Conservation (phyloP, 371 early-diverging fungal genomes). For the Syncephalis fuscata region DNA sequence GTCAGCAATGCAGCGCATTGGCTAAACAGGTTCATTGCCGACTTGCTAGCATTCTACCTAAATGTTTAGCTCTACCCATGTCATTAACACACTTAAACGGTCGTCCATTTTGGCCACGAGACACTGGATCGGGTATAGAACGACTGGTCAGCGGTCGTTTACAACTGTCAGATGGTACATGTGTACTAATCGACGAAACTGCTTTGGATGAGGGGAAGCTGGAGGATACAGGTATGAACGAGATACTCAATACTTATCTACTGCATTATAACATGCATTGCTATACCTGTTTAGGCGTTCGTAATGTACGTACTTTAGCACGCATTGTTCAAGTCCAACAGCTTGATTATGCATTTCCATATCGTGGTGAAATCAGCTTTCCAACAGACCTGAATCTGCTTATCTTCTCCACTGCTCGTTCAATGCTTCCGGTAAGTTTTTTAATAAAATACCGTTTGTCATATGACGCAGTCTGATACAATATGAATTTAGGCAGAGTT, state of each 20-base stretch:
- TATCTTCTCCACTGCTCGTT: constrained; percentile 29
- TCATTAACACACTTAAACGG: constrained; percentile 27
- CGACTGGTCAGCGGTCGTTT: constrained; percentile 31
- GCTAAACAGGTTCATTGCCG: too few species aligned
- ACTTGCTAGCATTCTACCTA: constrained; percentile 16
- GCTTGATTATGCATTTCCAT: constrained; percentile 37
- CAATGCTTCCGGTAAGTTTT: constrained; percentile 33
- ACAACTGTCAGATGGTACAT: constrained; percentile 33
- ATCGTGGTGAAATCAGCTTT: constrained; percentile 29
- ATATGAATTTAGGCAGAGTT: background rate
- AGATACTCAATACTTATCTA: background rate
- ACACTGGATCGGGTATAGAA: constrained; percentile 16
- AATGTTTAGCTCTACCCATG: constrained; percentile 24
- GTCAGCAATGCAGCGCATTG: too few species aligned
- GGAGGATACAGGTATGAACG: constrained; percentile 22
- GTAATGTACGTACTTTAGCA: constrained; percentile 33
- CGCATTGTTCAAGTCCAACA: constrained; percentile 30
- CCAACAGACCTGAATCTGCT: constrained; percentile 33
- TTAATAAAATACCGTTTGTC: background rate
- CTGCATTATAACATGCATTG: background rate
- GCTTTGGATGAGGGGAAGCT: constrained; percentile 38
- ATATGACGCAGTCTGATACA: background rate
- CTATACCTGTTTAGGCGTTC: constrained; percentile 26
- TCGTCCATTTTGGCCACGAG: constrained; percentile 24
- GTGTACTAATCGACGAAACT: constrained; percentile 38